These are phyloP conservation scores for Hymenoscyphus infarciens DNA, from an alignment of 2,329 filamentous ascomycete genomes.

Conservation along the genomic window DNA sequence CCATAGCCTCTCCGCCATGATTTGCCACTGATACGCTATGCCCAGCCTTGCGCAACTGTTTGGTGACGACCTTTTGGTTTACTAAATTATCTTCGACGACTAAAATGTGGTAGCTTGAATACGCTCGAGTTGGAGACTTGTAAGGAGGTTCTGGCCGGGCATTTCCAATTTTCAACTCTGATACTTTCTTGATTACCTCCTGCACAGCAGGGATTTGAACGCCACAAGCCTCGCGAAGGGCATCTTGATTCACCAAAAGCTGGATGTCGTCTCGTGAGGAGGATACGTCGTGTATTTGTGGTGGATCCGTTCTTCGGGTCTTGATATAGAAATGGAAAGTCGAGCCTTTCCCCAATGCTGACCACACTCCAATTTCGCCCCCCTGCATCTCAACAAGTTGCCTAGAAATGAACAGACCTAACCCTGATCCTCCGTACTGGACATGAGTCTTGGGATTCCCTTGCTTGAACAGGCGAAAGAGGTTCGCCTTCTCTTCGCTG, in stretches of 20 bases:
- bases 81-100: constrained; percentile 59
- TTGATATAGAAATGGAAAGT: constrained; percentile 72
- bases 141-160: background rate
- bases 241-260: constrained; percentile 18
- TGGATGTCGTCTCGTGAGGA: constrained; percentile 18
- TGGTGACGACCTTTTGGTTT: constrained; percentile 53
- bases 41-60: constrained; percentile 51
- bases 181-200: constrained; percentile 9
- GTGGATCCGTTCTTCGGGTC: constrained; percentile 37
- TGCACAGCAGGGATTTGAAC: constrained; percentile 12
- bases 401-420: constrained; percentile 75
- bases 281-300: constrained; percentile 27
- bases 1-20: constrained; percentile 58
- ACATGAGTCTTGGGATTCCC: constrained; percentile 72
- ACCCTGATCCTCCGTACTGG: constrained; percentile 72
- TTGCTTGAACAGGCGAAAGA: constrained; percentile 79
- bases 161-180: constrained; percentile 6
- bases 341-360: constrained; percentile 61
- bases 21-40: constrained; percentile 61
- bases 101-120: constrained; percentile 37
- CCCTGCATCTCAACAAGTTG: constrained; percentile 75
- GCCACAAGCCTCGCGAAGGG: constrained; percentile 18
- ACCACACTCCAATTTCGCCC: constrained; percentile 71
- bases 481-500: constrained; percentile 63
- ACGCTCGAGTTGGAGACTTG: background rate